These are phyloP conservation scores for Przewalskia tangutica DNA, from an alignment of 257 asterid species.

Conservation along the genomic window DNA sequence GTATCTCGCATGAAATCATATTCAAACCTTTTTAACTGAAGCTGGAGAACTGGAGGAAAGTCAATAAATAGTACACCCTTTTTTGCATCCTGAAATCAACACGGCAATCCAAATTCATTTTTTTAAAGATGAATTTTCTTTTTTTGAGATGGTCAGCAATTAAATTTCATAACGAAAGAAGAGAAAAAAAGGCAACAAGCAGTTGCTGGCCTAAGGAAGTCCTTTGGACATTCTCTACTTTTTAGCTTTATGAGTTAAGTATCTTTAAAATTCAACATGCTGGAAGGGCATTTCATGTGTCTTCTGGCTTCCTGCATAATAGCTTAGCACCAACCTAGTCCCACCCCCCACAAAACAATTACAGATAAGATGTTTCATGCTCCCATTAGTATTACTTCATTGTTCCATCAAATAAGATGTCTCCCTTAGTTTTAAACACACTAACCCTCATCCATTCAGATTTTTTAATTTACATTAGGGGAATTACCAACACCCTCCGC, in stretches of 20 bases:
- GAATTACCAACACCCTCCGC: neutral
- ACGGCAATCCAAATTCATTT: constrained; percentile 5
- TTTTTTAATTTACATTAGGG: neutral
- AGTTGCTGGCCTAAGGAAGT: neutral
- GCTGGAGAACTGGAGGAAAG: constrained; percentile 98
- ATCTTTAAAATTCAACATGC: constrained; percentile 1
- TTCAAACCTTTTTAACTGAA: constrained; percentile 95
- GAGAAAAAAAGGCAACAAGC: neutral
- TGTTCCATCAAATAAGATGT: neutral
- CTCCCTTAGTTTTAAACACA: neutral
- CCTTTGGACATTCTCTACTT: neutral
- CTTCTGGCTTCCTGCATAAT: neutral
- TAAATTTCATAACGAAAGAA: neutral
- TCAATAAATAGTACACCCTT: constrained; percentile 94
- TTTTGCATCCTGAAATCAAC: constrained; percentile 76
- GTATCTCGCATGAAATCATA: constrained; percentile 94
- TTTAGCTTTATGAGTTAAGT: neutral
- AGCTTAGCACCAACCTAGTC: neutral
- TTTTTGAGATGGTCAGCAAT: neutral
- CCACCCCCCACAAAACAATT: neutral
- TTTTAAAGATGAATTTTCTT: neutral
- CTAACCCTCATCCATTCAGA: neutral
- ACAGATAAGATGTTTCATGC: neutral
- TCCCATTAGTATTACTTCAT: neutral
- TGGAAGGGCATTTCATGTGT: neutral